Percentiles rank a stretch among this genome's conserved stretches.
Conservation (phyloP, 2,329 filamentous ascomycete genomes). For the Tolypocladium album region DNA sequence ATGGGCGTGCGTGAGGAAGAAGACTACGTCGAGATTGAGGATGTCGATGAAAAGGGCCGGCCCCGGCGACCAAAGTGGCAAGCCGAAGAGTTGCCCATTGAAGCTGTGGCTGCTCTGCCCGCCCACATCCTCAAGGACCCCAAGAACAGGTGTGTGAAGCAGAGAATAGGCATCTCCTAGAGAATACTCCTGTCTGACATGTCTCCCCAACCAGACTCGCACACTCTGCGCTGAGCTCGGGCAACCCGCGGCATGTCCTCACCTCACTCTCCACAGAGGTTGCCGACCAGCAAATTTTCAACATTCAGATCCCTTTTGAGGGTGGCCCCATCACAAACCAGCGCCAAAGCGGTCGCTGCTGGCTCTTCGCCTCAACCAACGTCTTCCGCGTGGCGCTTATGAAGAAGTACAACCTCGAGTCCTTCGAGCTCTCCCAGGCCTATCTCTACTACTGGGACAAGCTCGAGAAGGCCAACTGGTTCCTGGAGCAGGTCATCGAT, state of each 20-base stretch:
- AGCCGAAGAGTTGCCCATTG: slow-evolving; percentile 38
- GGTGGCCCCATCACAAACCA: slow-evolving; percentile 80
- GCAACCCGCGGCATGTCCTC: slow-evolving; percentile 56
- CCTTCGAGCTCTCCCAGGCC: slow-evolving; percentile 77
- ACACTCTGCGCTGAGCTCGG: slow-evolving; percentile 58
- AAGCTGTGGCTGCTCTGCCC: slow-evolving; percentile 48
- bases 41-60: slow-evolving; percentile 12
- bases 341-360: slow-evolving; percentile 71
- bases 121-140: slow-evolving; percentile 51
- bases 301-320: slow-evolving; percentile 70
- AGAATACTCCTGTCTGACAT: background rate
- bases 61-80: slow-evolving; percentile 9
- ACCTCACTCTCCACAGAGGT: slow-evolving; percentile 52
- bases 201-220: slow-evolving; percentile 47
- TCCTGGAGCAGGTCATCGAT: slow-evolving; percentile 73
- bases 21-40: slow-evolving; percentile 41
- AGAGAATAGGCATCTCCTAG: background rate
- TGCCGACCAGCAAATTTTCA: slow-evolving; percentile 70
- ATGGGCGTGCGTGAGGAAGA: slow-evolving; percentile 39
- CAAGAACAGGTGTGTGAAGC: slow-evolving; percentile 44
- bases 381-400: slow-evolving; percentile 83
- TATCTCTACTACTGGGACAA: slow-evolving; percentile 95
- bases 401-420: slow-evolving; percentile 66
- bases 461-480: slow-evolving; percentile 84
- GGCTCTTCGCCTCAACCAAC: slow-evolving; percentile 88